Base-by-base conservation (phyloP, 1,139 yeast species). In the Debaryomyces robertsiae region DNA sequence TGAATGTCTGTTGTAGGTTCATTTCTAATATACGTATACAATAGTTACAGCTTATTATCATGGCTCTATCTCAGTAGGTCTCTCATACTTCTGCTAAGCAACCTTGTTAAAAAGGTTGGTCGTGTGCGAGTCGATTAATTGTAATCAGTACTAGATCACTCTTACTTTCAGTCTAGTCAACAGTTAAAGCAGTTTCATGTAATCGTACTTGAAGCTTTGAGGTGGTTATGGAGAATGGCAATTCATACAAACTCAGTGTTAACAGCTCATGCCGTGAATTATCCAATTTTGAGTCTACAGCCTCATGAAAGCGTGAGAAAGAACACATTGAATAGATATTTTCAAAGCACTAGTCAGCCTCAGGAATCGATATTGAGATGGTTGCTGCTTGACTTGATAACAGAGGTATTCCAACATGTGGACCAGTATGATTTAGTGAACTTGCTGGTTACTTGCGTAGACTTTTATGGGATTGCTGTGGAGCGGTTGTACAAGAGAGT, bases 401-500 rank as follows among this genome's bases (percentile, higher is more conserved):
- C 14, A 9, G 45, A 43, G n/a, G 35, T 50, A 3, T 43, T 58
- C n/a, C 45, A 46, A 27, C 40, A 48, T 40, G 69, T 69, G 9
- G 57, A 53, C 40, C 75, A 69, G 38, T 66, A 49, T 48, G 73
- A 67, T 42, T 50, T 68, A 44, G 50, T 58, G 4, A 57, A 49
- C 32, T 41, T 67, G 14, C 56, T 57, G 54, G 37, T 45, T 15
- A 60, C 65, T 2, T 61, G 68, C 41, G 44, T 53, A 1, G 40
- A 44, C 17, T 42, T 68, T 16, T 53, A 65, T 43, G 45, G 46
- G 0, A 22, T 61, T 14, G 67, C 70, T 2, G 44, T 43, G 5
- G 55, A 51, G 17, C 48, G 66, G 32, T 46, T 69, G 19, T 69
- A 67, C 46, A 53, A 52, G 30, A 42, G 70, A 42, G 59, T 69